phyloP scores from a whole-genome alignment of 1,139 yeast species.

The Scheffersomyces parashehatae region DNA sequence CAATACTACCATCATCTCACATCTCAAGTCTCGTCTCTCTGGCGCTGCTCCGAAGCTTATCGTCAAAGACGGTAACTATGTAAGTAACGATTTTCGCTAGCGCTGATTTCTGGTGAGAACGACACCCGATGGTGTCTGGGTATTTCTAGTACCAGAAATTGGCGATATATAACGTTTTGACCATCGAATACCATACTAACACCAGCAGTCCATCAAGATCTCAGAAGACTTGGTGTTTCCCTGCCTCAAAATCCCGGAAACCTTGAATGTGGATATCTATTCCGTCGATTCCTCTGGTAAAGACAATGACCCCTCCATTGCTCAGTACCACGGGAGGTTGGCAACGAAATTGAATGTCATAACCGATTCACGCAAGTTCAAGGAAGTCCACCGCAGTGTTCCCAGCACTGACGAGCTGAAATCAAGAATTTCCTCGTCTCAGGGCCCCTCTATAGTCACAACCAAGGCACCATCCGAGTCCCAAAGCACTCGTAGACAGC shows the following conservation, averaged over 20 bases:
- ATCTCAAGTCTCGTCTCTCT: conserved; percentile 18
- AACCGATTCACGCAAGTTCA: conserved; percentile 31
- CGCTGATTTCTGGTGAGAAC: background rate
- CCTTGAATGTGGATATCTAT: conserved; percentile 38
- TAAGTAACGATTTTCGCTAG: conserved; percentile 16
- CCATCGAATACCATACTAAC: conserved; percentile 1
- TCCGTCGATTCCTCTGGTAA: conserved; percentile 8
- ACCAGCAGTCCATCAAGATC: conserved; percentile 29
- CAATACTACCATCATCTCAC: conserved; percentile 25
- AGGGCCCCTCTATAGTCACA: too few species aligned
- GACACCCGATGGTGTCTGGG: background rate
- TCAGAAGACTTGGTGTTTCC: conserved; percentile 31
- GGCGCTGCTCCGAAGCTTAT: conserved; percentile 30
- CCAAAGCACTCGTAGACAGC: background rate
- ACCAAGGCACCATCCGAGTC: conserved; percentile 2
- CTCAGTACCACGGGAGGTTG: conserved; percentile 32
- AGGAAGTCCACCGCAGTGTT: conserved; percentile 14
- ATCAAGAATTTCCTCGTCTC: conserved; percentile 1
- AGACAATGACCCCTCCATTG: conserved; percentile 4
- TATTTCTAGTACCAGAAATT: background rate
- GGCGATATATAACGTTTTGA: background rate
- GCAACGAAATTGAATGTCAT: conserved; percentile 33
- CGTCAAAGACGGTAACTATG: conserved; percentile 38
- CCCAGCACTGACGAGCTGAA: conserved; percentile 1
- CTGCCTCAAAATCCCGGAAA: conserved; percentile 36